Base-by-base conservation (phyloP, 2,329 filamentous ascomycete species). In the Cadophora malorum region DNA sequence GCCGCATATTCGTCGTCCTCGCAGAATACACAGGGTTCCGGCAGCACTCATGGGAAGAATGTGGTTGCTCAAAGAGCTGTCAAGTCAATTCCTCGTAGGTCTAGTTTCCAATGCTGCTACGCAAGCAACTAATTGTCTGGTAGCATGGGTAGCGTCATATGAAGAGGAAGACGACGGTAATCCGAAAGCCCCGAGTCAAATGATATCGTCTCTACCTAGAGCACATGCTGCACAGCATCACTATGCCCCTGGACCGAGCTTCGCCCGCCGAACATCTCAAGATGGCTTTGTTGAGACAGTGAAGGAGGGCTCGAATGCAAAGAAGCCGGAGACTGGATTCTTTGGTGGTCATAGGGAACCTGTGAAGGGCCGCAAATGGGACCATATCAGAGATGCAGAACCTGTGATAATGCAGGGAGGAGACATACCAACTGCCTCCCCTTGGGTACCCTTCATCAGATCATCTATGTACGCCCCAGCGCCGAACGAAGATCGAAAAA, bases 321-420 rank as follows among this genome's bases (percentile, higher is more conserved):
- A 71, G 63, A 76, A 73, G 61, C 64, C 60, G 9, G 74, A 77
- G 47, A 74, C 72, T 3, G 73, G 75, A 8, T 75, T 78, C 58
- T 79, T 79, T 65, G 74, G 75, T 41, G 74, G 74, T 2, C 64
- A 72, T 66, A 74, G 70, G 63, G 76, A 77, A 56, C 77, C 76
- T 56, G 76, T 75, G 38, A 75, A 65, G 53, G 77, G 77, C 2
- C 67, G 76, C 47, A 78, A 77, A 73, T 79, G 77, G 77, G 77
- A 79, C 66, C 76, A 78, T 70, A 72, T 67, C 16, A 74, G 77
- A 66, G 74, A 78, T 38, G 70, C 71, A 1, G 76, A 78, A 21
- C 77, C 77, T 33, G 76, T 79, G 12, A 78, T 79, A 41, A 70
- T 77, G 69, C 71, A 72, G 64, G 73, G 71, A 49, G 71, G 70